Percentiles rank a stretch among this genome's conserved stretches.
phyloP scores from a whole-genome alignment of 1,139 yeast species.

The Sugiyamaella japonica region DNA sequence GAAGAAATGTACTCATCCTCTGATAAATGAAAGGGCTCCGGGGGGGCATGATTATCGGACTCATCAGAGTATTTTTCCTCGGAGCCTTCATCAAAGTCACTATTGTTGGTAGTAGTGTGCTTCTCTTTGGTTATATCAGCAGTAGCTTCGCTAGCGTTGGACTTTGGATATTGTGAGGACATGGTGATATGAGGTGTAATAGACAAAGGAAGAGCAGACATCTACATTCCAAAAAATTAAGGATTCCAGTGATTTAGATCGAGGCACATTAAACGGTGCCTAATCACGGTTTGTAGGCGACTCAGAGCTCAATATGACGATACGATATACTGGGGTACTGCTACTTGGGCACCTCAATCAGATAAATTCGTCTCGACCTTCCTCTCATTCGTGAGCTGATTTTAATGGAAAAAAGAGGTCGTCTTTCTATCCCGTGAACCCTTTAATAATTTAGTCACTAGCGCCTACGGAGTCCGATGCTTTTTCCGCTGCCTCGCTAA shows the following conservation, averaged over 20 bases:
- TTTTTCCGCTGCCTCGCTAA: not conserved
- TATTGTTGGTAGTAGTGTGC: not conserved
- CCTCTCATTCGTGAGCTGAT: no score
- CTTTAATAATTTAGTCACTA: not conserved
- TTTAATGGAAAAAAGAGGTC: no score
- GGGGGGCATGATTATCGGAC: not conserved
- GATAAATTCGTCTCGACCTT: no score
- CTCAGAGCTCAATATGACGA: no score
- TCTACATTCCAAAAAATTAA: not conserved
- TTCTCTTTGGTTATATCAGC: not conserved
- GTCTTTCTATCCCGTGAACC: not conserved
- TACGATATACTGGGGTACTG: no score
- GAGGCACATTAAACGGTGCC: no score
- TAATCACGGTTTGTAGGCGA: no score
- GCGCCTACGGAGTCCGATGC: not conserved
- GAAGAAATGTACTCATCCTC: not conserved
- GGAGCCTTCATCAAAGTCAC: not conserved
- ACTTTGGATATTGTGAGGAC: not conserved
- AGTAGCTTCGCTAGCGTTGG: not conserved
- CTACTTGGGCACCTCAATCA: no score
- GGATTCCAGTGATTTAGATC: no score
- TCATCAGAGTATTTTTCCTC: not conserved
- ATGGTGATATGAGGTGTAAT: not conserved
- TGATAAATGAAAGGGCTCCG: slow-evolving; percentile 3
- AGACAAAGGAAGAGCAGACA: not conserved